Evolutionary conservation across 441 rosid genomes (phyloP).

Genomic region (Manihot esculenta): DNA sequence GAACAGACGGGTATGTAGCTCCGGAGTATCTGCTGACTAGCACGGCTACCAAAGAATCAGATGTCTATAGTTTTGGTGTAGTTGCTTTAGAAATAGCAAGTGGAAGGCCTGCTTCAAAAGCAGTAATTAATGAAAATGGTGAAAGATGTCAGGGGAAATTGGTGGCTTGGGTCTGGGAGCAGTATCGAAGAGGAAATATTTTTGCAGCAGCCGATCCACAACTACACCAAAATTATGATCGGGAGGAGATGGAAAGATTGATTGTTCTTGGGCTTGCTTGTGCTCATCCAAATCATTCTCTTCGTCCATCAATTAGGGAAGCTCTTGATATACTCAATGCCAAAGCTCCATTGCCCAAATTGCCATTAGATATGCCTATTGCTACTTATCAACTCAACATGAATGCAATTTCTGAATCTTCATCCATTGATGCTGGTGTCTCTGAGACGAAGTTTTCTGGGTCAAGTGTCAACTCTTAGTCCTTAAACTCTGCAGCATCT

Average conservation of each 20-base stretch:
- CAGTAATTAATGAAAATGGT: slow-evolving; percentile 28
- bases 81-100: slow-evolving; percentile 69
- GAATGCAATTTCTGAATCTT: neutral
- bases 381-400: neutral
- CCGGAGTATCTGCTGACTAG: slow-evolving; percentile 71
- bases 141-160: slow-evolving; percentile 38
- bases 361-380: neutral
- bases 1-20: slow-evolving; percentile 74
- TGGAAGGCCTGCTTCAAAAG: slow-evolving; percentile 64
- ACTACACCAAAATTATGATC: slow-evolving; percentile 41
- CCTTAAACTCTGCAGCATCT: neutral
- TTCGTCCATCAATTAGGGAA: slow-evolving; percentile 58
- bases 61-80: slow-evolving; percentile 70
- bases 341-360: slow-evolving; percentile 24
- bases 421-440: neutral
- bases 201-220: slow-evolving; percentile 52
- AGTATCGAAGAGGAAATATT: slow-evolving; percentile 50
- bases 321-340: slow-evolving; percentile 53
- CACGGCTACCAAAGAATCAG: slow-evolving; percentile 65
- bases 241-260: slow-evolving; percentile 59
- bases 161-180: slow-evolving; percentile 72
- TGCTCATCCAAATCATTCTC: slow-evolving; percentile 55
- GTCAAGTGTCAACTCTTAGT: neutral
- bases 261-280: slow-evolving; percentile 59
- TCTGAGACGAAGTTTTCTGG: too few species aligned